Base-by-base conservation (phyloP, 225 moss, liverwort and hornwort genomes). In the Marchantia paleacea region DNA sequence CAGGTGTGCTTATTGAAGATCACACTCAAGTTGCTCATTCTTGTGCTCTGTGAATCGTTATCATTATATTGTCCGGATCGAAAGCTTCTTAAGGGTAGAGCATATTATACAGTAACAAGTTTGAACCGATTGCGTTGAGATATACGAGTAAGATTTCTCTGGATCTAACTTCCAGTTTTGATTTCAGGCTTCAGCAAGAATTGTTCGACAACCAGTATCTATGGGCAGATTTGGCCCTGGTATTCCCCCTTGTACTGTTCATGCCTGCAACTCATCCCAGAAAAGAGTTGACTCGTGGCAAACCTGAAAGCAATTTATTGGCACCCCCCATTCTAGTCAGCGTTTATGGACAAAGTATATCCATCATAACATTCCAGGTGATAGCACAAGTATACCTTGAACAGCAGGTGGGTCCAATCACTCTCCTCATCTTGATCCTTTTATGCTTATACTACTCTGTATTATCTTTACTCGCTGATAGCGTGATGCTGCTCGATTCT, bases 331-430 rank as follows among this genome's bases (percentile, higher is more conserved):
- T 86, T 66, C 28, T 86, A 6, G 8, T 83, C 52, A 86, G 86
- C 77, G 83, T 86, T 7, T 86, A 86, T 69, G 74, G 83, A 22
- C 86, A 86, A 30, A 83, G 83, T 68, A 16, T 83, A 22, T 53
- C 82, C 11, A 83, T 80, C 18, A 78, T 86, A 24, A 20, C 80
- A 2, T 86, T 83, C 77, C 83, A 86, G 51, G 83, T 83, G 25
- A 58, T 83, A 76, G 83, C 86, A 54, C 86, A 86, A 80, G 57
- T 86, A 65, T 86, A 80, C 70, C 86, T 86, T n/a, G 80, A 83
- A 25, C 72, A 80, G n/a, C 86, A 86, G 83, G 86, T 86, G 9
- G 48, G 13, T 30, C 11, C 8, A 7, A 73, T 20, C n/a, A 64
- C 24, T 19, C 69, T 18, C 16, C 10, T 1, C 0, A 26, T 26